A percentile compares a stretch with the other conserved stretches of the same genome.
phyloP scores from a whole-genome alignment of 2,329 filamentous ascomycete genomes.

The Penicillium brevicompactum region DNA sequence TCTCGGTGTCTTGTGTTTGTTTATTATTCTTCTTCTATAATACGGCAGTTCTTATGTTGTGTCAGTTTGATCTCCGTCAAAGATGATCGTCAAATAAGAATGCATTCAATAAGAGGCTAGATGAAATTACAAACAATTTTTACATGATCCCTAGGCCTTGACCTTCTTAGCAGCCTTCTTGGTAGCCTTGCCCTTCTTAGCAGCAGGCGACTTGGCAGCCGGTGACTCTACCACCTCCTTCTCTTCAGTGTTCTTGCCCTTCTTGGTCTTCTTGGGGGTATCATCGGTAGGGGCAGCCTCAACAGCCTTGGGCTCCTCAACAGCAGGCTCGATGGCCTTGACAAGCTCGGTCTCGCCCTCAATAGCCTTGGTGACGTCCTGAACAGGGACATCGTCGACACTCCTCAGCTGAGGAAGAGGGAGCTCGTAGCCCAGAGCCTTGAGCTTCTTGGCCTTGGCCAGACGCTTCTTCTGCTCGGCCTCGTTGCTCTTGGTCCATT shows the following conservation, averaged over 20 bases:
- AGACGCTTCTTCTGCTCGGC: slow-evolving; percentile 72
- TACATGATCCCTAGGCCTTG: slow-evolving; percentile 27
- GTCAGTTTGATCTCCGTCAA: neutral
- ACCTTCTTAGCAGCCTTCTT: slow-evolving; percentile 38
- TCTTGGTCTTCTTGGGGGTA: slow-evolving; percentile 40
- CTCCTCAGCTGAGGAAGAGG: slow-evolving; percentile 71
- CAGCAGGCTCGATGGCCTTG: slow-evolving; percentile 17
- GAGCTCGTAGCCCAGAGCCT: slow-evolving; percentile 82
- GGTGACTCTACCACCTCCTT: slow-evolving; percentile 25
- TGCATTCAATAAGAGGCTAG: slow-evolving; percentile 23
- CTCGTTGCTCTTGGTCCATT: slow-evolving; percentile 76
- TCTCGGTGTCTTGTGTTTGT: no score
- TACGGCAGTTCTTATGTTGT: no score
- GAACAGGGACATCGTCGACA: slow-evolving; percentile 56
- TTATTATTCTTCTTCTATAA: no score
- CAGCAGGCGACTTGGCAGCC: slow-evolving; percentile 20
- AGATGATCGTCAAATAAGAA: slow-evolving; percentile 4
- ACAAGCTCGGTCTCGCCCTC: slow-evolving; percentile 33
- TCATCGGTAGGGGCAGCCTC: slow-evolving; percentile 25
- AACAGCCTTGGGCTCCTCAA: slow-evolving; percentile 27
- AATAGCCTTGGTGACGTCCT: slow-evolving; percentile 35
- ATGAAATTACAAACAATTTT: slow-evolving; percentile 23
- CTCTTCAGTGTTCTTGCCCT: slow-evolving; percentile 33
- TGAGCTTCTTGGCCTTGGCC: slow-evolving; percentile 72
- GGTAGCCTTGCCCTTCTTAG: slow-evolving; percentile 30